These are phyloP conservation scores for Tolypocladium paradoxum DNA, from an alignment of 2,329 filamentous ascomycete genomes.

Conservation along the genomic window DNA sequence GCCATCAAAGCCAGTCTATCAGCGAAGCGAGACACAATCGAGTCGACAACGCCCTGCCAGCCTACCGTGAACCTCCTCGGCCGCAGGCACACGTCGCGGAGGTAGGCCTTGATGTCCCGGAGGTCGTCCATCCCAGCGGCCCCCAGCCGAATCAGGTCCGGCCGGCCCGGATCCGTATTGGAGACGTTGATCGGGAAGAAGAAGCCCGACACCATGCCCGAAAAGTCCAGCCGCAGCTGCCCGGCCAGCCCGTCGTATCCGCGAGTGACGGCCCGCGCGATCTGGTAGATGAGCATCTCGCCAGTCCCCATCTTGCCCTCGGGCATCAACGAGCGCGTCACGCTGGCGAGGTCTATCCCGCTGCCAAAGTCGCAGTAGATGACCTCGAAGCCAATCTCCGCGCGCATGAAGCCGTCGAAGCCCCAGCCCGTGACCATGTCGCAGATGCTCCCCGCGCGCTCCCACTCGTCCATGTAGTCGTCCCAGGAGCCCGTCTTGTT, in stretches of 20 bases:
- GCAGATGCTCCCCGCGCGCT: conserved; percentile 47
- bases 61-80: conserved; percentile 27
- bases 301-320: conserved; percentile 8
- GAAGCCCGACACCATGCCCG: conserved; percentile 38
- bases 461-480: conserved; percentile 29
- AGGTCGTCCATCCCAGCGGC: conserved; percentile 18
- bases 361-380: conserved; percentile 53
- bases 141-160: conserved; percentile 22
- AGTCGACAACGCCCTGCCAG: conserved; percentile 58
- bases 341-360: conserved; percentile 27
- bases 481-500: conserved; percentile 9
- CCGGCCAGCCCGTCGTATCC: conserved; percentile 36
- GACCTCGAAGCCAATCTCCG: conserved; percentile 63
- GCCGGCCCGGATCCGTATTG: conserved; percentile 22
- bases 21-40: conserved; percentile 53
- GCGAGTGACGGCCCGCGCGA: conserved; percentile 27
- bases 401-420: conserved; percentile 55
- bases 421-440: conserved; percentile 39
- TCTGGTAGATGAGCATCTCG: conserved; percentile 25
- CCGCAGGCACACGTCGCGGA: conserved; percentile 30
- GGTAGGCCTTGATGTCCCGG: conserved; percentile 27
- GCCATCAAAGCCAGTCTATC: conserved; percentile 36
- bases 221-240: conserved; percentile 33
- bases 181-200: conserved; percentile 41
- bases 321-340: too few relatives aligned